Percentiles rank a stretch among this genome's conserved stretches.
phyloP scores from a whole-genome alignment of 176 grass and related monocot genomes.

The Bothriochloa decipiens region DNA sequence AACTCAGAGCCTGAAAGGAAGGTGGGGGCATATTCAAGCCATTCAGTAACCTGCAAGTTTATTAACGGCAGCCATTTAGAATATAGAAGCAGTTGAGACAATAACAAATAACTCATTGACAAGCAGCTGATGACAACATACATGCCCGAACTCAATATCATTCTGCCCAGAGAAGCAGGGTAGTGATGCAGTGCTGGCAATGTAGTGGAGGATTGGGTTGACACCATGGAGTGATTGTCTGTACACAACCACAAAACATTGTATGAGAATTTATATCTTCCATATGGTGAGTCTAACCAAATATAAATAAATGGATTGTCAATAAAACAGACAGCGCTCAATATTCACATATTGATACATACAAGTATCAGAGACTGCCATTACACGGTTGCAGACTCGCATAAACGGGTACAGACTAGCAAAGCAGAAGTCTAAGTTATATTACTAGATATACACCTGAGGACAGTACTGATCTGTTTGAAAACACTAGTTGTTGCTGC shows the following conservation, averaged over 20 bases:
- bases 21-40: constrained; percentile 65
- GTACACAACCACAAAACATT: constrained; percentile 26
- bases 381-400: no score
- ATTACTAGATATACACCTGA: no score
- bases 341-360: no score
- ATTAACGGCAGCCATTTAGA: neutral
- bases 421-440: no score
- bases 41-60: constrained; percentile 70
- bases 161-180: constrained; percentile 63
- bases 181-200: constrained; percentile 53
- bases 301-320: no score
- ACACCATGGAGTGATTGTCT: constrained; percentile 66
- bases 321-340: no score
- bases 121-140: constrained; percentile 32
- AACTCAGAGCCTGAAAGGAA: constrained; percentile 80
- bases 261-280: neutral
- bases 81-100: no score
- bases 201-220: constrained; percentile 67
- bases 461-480: no score
- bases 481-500: neutral
- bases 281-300: no score
- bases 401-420: no score
- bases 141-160: constrained; percentile 64
- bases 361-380: no score
- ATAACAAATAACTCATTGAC: neutral